Base-by-base conservation (phyloP, 345 rosid species). In the Brassica incana region DNA sequence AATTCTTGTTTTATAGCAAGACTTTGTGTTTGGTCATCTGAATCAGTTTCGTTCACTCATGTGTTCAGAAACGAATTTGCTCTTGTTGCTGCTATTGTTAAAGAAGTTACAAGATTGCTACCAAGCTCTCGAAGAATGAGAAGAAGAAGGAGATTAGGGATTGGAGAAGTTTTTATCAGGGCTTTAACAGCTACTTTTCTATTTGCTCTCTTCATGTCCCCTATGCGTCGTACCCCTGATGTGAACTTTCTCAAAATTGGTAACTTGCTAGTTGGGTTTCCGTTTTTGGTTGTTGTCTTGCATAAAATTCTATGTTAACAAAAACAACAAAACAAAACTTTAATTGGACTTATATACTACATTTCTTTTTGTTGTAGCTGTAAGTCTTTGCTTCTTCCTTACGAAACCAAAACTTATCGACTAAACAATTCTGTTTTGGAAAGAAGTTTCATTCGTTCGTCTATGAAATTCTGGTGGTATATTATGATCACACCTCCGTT, bases 61-160 rank as follows among this genome's bases (percentile, higher is more conserved):
- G 35, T 65, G 61, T 73, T 15, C 61, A 73, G 69, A 45, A 73
- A 73, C 40, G 77, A 73, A 38, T 62, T 73, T 62, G 16, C 61
- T 73, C 61, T 73, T 73, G 45, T 73, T 5, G 61, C 45, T 32
- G 69, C 77, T 5, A 62, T 73, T 62, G 69, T 43, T 43, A 73
- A 40, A 73, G 61, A 58, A 9, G 29, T 58, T 58, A 8, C 62
- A 58, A 58, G 62, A 8, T 58, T 58, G 62, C 29, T 58, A 18
- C 29, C 62, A 58, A 58, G 8, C 27, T 58, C 62, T 20, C 62
- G 1, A n/a, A 58, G 29, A 18, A 18, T 6, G 10, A 56, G 62
- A 18, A 18, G 62, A 16, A 54, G 60, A 58, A 58, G 62, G 9
- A 58, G 20, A 58, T 2, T 18, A 58, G 62, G 62, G 29, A 58